phyloP scores from a whole-genome alignment of 805 yeast species.

The Lipomyces sp. region DNA sequence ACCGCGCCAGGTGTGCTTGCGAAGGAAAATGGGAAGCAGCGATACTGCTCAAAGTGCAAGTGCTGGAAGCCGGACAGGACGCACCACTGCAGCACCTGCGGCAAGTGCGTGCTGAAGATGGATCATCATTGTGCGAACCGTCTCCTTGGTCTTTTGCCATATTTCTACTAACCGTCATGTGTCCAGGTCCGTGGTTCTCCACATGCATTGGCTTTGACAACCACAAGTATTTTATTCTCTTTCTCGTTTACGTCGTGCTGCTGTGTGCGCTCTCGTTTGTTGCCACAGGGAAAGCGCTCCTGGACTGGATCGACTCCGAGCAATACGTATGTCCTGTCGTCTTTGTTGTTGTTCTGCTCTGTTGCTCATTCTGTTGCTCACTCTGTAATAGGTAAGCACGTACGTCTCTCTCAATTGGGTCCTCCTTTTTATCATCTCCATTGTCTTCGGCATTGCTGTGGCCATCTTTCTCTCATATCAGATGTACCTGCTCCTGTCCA shows the following conservation, averaged over 20 bases:
- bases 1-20: conserved; percentile 41
- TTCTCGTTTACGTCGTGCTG: conserved; percentile 61
- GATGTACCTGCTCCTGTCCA: conserved; percentile 51
- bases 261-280: conserved; percentile 47
- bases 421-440: conserved; percentile 53
- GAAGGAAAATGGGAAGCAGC: conserved; percentile 42
- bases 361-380: no score
- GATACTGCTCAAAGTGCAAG: conserved; percentile 42
- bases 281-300: conserved; percentile 45
- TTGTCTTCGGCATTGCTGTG: conserved; percentile 56
- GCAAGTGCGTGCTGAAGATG: conserved; percentile 48
- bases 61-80: conserved; percentile 47
- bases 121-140: conserved; percentile 51
- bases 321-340: conserved; percentile 35
- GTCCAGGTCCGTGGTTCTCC: conserved; percentile 82
- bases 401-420: conserved; percentile 58
- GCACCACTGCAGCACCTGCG: conserved; percentile 44
- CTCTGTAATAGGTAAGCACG: conserved; percentile 33
- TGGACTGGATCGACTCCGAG: conserved; percentile 47
- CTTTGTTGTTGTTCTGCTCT: not conserved
- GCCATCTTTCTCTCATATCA: conserved; percentile 53
- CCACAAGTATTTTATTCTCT: conserved; percentile 75
- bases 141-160: not conserved
- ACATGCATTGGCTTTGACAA: conserved; percentile 82
- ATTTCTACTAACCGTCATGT: conserved; percentile 59